Base-by-base conservation (phyloP, 768 basidiomycete species). In the Podaxis pistillaris region DNA sequence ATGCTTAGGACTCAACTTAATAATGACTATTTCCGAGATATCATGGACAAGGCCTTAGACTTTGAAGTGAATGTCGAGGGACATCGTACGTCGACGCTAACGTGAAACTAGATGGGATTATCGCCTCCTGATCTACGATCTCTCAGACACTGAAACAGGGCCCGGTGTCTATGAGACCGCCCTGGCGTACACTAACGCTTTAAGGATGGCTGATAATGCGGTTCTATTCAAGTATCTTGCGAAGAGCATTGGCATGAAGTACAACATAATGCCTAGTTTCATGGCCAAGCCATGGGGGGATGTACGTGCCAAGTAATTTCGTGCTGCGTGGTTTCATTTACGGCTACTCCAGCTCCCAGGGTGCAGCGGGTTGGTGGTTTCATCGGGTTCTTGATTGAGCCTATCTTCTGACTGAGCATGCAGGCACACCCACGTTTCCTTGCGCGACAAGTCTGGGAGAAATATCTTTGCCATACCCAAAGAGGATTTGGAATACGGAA, bases 241-340 rank as follows among this genome's bases (percentile, higher is more conserved):
- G 2, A 98, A 98, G 80, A 93, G 93, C 63, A 76, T 96, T 1
- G 96, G 96, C 0, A 91, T 97, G 83, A 86, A 89, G 71, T 81
- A 91, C 66, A 91, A 90, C 8, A 80, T 99, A 60, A 84, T 94
- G 41, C 96, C 97, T 1, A 96, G 93, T 63, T 99, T 99, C 76
- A 98, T 98, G 96, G 95, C 96, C 0, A 98, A 98, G 69, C 96
- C 96, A 26, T 97, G 93, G 91, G 89, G 88, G 36, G 88, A 93
- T 69, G 94, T 95, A 70, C 70, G 89, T 78, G 12, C 37, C 59
- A 17, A 30, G 19, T 55, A 17, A 5, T 24, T 24, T 47, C 8
- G 15, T 1, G 7, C 13, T 12, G 12, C 24, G 8, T 17, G 15
- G 3, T 38, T 40, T 30, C 30, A 38, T 26, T 58, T 2, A 53